Percentiles rank a stretch among this genome's conserved stretches.
Evolutionary conservation across 805 yeast species (phyloP).

Genomic region (Wickerhamiella galacta): DNA sequence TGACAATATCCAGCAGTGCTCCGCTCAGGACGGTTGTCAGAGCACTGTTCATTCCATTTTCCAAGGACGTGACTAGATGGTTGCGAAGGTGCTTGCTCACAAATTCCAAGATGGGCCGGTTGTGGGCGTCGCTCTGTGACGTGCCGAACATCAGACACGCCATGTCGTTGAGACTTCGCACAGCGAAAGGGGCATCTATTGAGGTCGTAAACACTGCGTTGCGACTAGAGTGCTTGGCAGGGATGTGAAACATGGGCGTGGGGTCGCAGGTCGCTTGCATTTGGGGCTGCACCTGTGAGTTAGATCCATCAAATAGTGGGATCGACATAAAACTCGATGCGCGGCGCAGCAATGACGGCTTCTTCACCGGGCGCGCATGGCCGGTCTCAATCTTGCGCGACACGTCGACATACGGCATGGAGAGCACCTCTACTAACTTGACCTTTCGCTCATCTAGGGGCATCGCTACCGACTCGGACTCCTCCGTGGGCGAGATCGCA

Average conservation of each 20-base stretch:
- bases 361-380: conserved; percentile 6
- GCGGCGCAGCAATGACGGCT: conserved; percentile 8
- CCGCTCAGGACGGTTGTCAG: conserved; percentile 29
- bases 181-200: conserved; percentile 55
- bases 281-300: background rate
- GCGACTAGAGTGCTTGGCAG: conserved; percentile 46
- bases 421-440: conserved; percentile 16
- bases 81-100: conserved; percentile 14
- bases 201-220: conserved; percentile 78
- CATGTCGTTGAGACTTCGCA: conserved; percentile 74
- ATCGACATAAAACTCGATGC: conserved; percentile 8
- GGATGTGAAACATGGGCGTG: conserved; percentile 35
- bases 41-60: conserved; percentile 11
- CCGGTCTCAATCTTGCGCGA: background rate
- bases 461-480: no score
- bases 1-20: conserved; percentile 62
- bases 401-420: conserved; percentile 18
- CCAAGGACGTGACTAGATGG: background rate
- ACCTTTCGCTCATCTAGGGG: background rate
- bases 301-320: conserved; percentile 3
- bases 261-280: conserved; percentile 21
- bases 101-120: conserved; percentile 54
- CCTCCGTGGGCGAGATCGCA: background rate
- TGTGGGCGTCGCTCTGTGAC: conserved; percentile 42
- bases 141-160: conserved; percentile 81